These are phyloP conservation scores for Yueomyces sinensis DNA, from an alignment of 805 yeast genomes.

Conservation along the genomic window DNA sequence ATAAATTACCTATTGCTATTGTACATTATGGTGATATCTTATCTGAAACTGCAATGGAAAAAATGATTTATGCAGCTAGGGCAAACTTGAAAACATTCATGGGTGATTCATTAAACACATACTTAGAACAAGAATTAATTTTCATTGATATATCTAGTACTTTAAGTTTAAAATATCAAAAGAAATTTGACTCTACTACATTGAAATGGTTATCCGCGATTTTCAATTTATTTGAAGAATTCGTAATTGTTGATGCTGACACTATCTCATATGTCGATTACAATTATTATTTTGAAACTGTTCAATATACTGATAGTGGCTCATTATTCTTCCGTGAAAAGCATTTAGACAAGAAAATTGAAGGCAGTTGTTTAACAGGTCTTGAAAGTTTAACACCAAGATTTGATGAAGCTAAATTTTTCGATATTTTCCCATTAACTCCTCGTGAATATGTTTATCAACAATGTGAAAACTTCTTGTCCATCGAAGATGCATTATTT, in stretches of 20 bases:
- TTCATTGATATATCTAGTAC: slow-evolving; percentile 23
- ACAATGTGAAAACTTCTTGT: slow-evolving; percentile 3
- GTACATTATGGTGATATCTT: slow-evolving; percentile 26
- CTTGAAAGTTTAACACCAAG: slow-evolving; percentile 36
- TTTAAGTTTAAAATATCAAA: slow-evolving; percentile 6
- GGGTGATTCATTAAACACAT: slow-evolving; percentile 1
- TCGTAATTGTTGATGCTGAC: slow-evolving; percentile 39
- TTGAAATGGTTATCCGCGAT: slow-evolving; percentile 35
- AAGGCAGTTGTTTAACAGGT: slow-evolving; percentile 28
- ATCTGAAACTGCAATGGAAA: slow-evolving; percentile 20
- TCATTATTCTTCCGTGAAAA: not conserved
- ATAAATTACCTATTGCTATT: slow-evolving; percentile 29
- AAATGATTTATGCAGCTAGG: slow-evolving; percentile 24
- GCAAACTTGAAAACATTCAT: slow-evolving; percentile 18
- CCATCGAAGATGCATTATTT: slow-evolving; percentile 21
- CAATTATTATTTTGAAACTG: slow-evolving; percentile 15
- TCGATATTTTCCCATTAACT: slow-evolving; percentile 16
- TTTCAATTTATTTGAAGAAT: slow-evolving; percentile 36
- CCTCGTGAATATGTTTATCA: slow-evolving; percentile 3
- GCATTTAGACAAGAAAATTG: not conserved
- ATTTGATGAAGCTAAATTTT: slow-evolving; percentile 27
- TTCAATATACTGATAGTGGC: slow-evolving; percentile 9
- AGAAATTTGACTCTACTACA: slow-evolving; percentile 13
- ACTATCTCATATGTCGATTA: slow-evolving; percentile 31
- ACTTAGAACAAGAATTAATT: slow-evolving; percentile 24